Conservation (phyloP, 1,284 basidiomycete species). For the Cryptococcus maquisensis region DNA sequence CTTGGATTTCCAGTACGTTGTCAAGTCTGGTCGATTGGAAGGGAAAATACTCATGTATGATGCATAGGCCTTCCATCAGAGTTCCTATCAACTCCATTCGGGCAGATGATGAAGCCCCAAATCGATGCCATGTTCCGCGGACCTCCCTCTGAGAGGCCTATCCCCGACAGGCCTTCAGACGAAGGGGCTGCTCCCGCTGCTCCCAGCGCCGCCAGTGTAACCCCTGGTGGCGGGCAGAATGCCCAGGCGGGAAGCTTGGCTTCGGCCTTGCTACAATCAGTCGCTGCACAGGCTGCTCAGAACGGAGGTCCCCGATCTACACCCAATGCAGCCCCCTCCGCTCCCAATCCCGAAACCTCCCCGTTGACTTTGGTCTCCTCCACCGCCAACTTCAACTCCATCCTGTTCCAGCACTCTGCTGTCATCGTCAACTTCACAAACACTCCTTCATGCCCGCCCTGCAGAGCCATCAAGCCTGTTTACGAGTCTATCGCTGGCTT, state of each 20-base stretch:
- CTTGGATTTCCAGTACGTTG: constrained; percentile 59
- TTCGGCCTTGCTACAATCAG: constrained; percentile 60
- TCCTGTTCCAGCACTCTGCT: constrained; percentile 55
- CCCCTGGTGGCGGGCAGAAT: constrained; percentile 19
- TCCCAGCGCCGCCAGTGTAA: constrained; percentile 46
- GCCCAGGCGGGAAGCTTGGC: constrained; percentile 41
- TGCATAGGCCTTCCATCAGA: constrained; percentile 72
- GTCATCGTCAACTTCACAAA: constrained; percentile 64
- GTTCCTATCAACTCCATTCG: constrained; percentile 86
- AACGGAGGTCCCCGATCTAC: constrained; percentile 26
- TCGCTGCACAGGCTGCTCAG: constrained; percentile 57
- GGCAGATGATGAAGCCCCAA: constrained; percentile 74
- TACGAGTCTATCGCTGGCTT: constrained; percentile 52
- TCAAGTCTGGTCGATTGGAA: neutral
- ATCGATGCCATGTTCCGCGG: constrained; percentile 80
- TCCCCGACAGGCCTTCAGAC: constrained; percentile 9
- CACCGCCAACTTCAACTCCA: constrained; percentile 54
- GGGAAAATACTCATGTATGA: neutral
- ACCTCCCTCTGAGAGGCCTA: constrained; percentile 45
- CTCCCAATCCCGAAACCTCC: constrained; percentile 53
- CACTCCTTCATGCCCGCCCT: constrained; percentile 61
- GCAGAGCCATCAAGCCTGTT: constrained; percentile 60
- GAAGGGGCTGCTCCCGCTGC: constrained; percentile 10
- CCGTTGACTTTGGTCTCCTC: constrained; percentile 63
- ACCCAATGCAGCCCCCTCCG: no score